A percentile compares a stretch with the other conserved stretches of the same genome.
Evolutionary conservation across 2,329 filamentous ascomycete species (phyloP).

Genomic region (Trichoderma semiorbis): DNA sequence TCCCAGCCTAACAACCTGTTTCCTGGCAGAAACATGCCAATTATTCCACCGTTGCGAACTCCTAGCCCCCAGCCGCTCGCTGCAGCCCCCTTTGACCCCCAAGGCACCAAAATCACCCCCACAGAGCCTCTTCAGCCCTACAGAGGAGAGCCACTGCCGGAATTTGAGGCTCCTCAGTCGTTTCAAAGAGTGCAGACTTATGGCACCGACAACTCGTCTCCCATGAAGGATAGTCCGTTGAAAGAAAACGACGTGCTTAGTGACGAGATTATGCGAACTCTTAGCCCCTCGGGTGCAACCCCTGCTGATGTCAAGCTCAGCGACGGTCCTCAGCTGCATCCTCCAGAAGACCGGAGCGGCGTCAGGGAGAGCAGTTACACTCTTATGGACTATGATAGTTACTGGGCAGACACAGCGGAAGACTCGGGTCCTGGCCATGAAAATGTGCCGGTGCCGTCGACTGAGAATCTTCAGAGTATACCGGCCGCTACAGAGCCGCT

Average conservation of each 20-base stretch:
- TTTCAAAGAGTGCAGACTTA: slow-evolving; percentile 43
- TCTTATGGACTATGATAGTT: slow-evolving; percentile 64
- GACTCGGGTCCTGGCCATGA: neutral
- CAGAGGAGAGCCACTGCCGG: slow-evolving; percentile 34
- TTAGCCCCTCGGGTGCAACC: slow-evolving; percentile 48
- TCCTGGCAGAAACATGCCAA: slow-evolving; percentile 24
- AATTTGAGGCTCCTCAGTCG: slow-evolving; percentile 33
- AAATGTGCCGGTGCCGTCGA: neutral
- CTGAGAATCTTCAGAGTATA: neutral
- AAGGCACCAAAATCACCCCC: slow-evolving; percentile 33
- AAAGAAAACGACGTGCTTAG: slow-evolving; percentile 69
- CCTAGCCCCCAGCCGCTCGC: slow-evolving; percentile 28
- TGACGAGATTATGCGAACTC: slow-evolving; percentile 70
- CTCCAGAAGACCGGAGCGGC: slow-evolving; percentile 21
- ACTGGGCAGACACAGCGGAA: slow-evolving; percentile 49
- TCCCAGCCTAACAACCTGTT: neutral
- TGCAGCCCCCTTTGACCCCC: neutral
- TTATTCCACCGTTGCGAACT: slow-evolving; percentile 34
- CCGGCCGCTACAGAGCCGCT: neutral
- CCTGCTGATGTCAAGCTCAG: slow-evolving; percentile 20
- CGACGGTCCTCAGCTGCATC: slow-evolving; percentile 21
- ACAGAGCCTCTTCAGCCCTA: slow-evolving; percentile 46
- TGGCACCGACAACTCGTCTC: slow-evolving; percentile 49
- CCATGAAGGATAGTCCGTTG: slow-evolving; percentile 60
- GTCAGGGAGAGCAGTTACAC: slow-evolving; percentile 59